Base-by-base conservation (phyloP, 2,329 filamentous ascomycete genomes). In the Cercospora beticola region DNA sequence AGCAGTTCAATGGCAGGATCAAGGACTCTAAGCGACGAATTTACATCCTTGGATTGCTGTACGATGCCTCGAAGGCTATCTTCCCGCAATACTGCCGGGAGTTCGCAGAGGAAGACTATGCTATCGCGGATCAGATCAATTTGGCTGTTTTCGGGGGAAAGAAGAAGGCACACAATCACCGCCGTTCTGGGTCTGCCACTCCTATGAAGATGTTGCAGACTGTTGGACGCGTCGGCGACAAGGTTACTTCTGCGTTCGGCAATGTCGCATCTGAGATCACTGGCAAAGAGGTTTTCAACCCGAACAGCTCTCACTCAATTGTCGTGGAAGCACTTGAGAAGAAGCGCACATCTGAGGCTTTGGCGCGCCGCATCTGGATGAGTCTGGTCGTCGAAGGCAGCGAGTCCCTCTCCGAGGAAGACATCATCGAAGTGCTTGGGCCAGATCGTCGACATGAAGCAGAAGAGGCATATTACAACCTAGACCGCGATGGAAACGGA, bases 351-450 rank as follows among this genome's bases (percentile, higher is more conserved):
- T 92, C 93, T 0, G 94, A 98, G 79, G 95, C 95, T n/a, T 83
- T 98, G 67, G 94, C 92, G n/a, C 90, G 89, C 73, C 91, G 95
- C 76, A 90, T 98, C 71, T 98, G 95, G 95, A 97, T 97, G 92
- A 97, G 94, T 0, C 97, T 97, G 78, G 95, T 97, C 1, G 88
- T 95, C 4, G 94, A 98, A 80, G 93, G 93, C 74, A 89, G 89
- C 68, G 92, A 97, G 49, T 84, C 90, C 0, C 84, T 99, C 8
- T 92, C 87, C 73, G 81, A 87, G 8, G 93, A 97, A 4, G 95
- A 99, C 77, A 86, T 99, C 43, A 78, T 89, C 31, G 94, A 98
- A 78, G 94, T 98, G 9, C 89, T 99, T 68, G 94, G 94, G 2
- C 82, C 87, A 0, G 87, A 87, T 5, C 89, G 91, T 75, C 88